Conservation (phyloP, 208 protist genomes). For the Crithidia thermophila region DNA sequence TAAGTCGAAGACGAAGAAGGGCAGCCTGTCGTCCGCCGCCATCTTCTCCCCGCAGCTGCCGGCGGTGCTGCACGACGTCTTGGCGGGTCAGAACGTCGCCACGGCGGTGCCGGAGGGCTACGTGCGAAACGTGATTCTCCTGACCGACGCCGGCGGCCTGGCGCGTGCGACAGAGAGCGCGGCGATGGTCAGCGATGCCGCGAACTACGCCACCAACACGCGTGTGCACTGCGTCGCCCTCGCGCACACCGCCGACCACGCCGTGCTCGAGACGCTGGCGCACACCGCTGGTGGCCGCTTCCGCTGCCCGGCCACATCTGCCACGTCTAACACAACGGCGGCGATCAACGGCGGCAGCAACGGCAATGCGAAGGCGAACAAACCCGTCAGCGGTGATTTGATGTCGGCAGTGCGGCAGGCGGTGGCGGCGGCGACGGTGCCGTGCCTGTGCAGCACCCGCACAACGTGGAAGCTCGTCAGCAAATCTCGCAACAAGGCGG, state of each 20-base stretch:
- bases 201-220: slow-evolving; percentile 21
- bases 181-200: slow-evolving; percentile 37
- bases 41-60: slow-evolving; percentile 37
- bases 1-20: background rate
- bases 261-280: slow-evolving; percentile 58
- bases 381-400: background rate
- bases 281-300: slow-evolving; percentile 48
- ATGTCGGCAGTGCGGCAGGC: slow-evolving; percentile 39
- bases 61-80: slow-evolving; percentile 33
- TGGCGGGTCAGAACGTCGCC: slow-evolving; percentile 14
- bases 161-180: slow-evolving; percentile 15
- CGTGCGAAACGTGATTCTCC: slow-evolving; percentile 68
- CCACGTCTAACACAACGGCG: too few species aligned
- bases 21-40: background rate
- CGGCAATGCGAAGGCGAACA: too few species aligned
- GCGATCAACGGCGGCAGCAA: background rate
- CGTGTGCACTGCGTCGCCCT: slow-evolving; percentile 69
- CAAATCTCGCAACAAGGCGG: slow-evolving; percentile 22
- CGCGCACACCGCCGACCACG: slow-evolving; percentile 26
- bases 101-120: slow-evolving; percentile 46
- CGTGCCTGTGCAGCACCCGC: slow-evolving; percentile 49
- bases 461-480: slow-evolving; percentile 30
- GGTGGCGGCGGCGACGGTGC: slow-evolving; percentile 45
- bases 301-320: slow-evolving; percentile 20
- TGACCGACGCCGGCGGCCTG: slow-evolving; percentile 51